Conservation (phyloP, 2,329 filamentous ascomycete genomes). For the Phyllosticta citribraziliensis region DNA sequence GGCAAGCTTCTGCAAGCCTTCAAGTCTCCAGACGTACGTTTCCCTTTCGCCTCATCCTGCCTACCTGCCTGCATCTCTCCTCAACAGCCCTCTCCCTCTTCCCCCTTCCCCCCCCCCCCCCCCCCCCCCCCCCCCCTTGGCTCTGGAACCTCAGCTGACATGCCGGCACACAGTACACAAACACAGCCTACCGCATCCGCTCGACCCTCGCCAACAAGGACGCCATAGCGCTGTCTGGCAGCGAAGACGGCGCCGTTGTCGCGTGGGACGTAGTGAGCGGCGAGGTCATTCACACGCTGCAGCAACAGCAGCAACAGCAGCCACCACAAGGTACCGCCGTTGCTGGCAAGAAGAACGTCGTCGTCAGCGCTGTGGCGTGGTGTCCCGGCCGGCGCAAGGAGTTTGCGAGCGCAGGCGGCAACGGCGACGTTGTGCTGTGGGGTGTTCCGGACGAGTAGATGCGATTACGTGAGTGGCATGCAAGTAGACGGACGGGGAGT, state of each 20-base stretch:
- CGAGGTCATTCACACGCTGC: conserved; percentile 53
- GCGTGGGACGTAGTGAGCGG: conserved; percentile 81
- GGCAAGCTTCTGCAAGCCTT: conserved; percentile 69
- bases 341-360: conserved; percentile 33
- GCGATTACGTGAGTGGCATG: conserved; percentile 15
- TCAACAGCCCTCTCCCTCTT: not conserved
- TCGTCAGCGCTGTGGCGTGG: conserved; percentile 40
- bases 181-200: conserved; percentile 49
- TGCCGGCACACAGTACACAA: conserved; percentile 15
- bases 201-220: conserved; percentile 67
- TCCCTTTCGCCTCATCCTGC: not conserved
- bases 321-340: conserved; percentile 16
- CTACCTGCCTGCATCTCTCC: too few relatives aligned
- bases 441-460: conserved; percentile 12
- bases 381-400: conserved; percentile 33
- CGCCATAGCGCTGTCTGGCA: conserved; percentile 68
- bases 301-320: conserved; percentile 24
- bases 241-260: conserved; percentile 64
- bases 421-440: conserved; percentile 26
- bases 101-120: not conserved
- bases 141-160: not conserved
- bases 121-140: not conserved
- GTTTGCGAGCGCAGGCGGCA: conserved; percentile 41
- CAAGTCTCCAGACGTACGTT: conserved; percentile 29
- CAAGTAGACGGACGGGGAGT: too few relatives aligned